Evolutionary conservation across 2,329 filamentous ascomycete genomes (phyloP).

Genomic region (Dendryphion nanum): DNA sequence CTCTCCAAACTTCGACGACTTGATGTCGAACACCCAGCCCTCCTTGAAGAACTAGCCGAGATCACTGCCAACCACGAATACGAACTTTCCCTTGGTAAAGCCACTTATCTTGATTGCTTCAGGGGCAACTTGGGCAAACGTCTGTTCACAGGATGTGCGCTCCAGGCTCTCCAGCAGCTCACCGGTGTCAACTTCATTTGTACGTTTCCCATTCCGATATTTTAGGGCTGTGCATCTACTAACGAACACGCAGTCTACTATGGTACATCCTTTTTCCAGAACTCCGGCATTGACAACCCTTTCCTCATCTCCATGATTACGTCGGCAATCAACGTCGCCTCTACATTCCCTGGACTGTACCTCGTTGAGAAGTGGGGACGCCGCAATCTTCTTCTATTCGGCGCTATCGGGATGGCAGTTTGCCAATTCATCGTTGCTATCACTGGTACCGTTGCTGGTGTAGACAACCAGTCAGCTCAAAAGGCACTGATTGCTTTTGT

Average conservation of each 20-base stretch:
- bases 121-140: slow-evolving; percentile 55
- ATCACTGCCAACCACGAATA: slow-evolving; percentile 70
- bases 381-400: slow-evolving; percentile 70
- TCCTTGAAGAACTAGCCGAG: slow-evolving; percentile 63
- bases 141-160: slow-evolving; percentile 67
- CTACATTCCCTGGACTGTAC: slow-evolving; percentile 70
- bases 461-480: slow-evolving; percentile 38
- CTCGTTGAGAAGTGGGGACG: slow-evolving; percentile 81
- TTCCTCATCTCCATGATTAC: slow-evolving; percentile 73
- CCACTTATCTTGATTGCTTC: slow-evolving; percentile 47
- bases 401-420: slow-evolving; percentile 68
- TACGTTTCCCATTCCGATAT: too few species aligned
- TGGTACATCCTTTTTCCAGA: slow-evolving; percentile 42
- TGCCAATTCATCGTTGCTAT: slow-evolving; percentile 45
- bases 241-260: too few species aligned
- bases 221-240: too few species aligned
- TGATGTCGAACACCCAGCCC: slow-evolving; percentile 55
- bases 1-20: slow-evolving; percentile 64
- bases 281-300: slow-evolving; percentile 45
- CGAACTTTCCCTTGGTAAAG: slow-evolving; percentile 60
- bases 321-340: slow-evolving; percentile 73
- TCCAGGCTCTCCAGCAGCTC: slow-evolving; percentile 79
- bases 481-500: slow-evolving; percentile 42
- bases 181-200: slow-evolving; percentile 48
- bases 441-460: slow-evolving; percentile 38